phyloP scores from a whole-genome alignment of 2,329 filamentous ascomycete genomes.

The Eurotiales sp. region DNA sequence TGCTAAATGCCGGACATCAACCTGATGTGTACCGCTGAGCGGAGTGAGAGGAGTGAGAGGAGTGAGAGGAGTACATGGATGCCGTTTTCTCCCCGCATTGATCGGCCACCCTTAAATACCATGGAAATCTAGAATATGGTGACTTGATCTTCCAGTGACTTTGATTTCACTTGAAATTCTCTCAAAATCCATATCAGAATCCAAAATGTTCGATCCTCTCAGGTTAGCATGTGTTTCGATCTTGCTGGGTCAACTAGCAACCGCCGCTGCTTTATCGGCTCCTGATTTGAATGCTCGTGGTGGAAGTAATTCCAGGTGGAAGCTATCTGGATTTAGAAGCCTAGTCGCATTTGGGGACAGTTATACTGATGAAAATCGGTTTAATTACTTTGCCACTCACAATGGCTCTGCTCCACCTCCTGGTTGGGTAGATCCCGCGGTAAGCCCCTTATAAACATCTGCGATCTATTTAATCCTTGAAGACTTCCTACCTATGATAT shows the following conservation, averaged over 20 bases:
- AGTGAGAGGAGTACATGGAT: no score
- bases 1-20: neutral
- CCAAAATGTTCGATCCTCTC: neutral
- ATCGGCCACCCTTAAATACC: neutral
- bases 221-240: neutral
- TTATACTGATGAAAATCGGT: constrained; percentile 69
- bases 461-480: neutral
- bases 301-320: constrained; percentile 16
- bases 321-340: constrained; percentile 53
- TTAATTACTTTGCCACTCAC: constrained; percentile 59
- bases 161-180: no score
- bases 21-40: neutral
- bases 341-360: constrained; percentile 71
- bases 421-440: constrained; percentile 52
- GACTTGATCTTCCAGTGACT: neutral
- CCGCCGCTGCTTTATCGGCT: neutral
- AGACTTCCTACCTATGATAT: no score
- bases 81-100: neutral
- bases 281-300: neutral
- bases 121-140: neutral
- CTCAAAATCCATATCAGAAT: no score
- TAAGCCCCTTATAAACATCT: constrained; percentile 23
- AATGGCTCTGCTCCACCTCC: constrained; percentile 60
- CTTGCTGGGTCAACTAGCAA: constrained; percentile 2
- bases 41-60: neutral